Evolutionary conservation across 2,329 filamentous ascomycete genomes (phyloP), one percentile per base, ranked within the genome.

Genomic region (Aspergillus brasiliensis): DNA sequence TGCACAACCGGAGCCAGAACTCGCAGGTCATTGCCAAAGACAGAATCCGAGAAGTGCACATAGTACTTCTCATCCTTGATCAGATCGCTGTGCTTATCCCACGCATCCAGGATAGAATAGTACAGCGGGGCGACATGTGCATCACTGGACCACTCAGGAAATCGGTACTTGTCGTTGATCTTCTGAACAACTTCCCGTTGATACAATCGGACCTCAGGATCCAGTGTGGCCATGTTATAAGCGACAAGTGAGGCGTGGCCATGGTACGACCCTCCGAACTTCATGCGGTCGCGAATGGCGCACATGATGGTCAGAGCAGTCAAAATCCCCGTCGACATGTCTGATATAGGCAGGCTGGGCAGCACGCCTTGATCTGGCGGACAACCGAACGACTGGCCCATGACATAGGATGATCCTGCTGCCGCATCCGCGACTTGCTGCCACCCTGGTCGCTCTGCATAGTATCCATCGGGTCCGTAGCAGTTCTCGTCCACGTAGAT

Each of bases 401-500:
- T 77, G 5, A 75, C 65, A 38, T 74, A 75, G 1, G 74, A 77
- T 17, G 71, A 72, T 1, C 77, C 76, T 2, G 73, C 71, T 27
- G 74, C 77, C 4, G 65, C 79, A 73, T 82, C 79, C 42, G 78
- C 79, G 55, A 84, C 80, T 65, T 84, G 81, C 69, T 83, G 80
- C 81, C 82, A 84, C 3, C 82, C 82, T 1, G 79, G 78, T 0
- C 81, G 72, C 56, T 76, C 71, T 1, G 71, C 70, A 67, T 78
- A 83, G 10, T 76, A 75, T 0, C 81, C 81, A 49, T 81, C 75
- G 31, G 75, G 78, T 3, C 81, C 81, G 65, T 83, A 84, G 69
- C 81, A 83, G 69, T 83, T 83, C 69, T 83, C 81, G 10, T 75
- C 75, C 0, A 81, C 78, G 59, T 81, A 82, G 3, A 84, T 73